Conservation (phyloP, 768 basidiomycete genomes). For the Rickenella mellea region DNA sequence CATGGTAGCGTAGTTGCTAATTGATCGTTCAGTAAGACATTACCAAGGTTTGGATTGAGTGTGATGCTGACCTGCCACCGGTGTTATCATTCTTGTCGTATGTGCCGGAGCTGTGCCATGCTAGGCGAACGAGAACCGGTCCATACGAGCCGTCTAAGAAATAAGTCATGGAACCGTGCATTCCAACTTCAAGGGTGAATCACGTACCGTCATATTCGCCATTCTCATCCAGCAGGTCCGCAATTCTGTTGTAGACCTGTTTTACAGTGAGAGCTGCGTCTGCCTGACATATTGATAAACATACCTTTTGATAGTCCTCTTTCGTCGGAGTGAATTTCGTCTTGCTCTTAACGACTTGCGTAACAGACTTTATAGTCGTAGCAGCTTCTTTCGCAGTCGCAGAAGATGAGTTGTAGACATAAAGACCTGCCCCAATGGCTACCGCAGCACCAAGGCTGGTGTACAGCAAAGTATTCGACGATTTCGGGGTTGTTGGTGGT, state of each 20-base stretch:
- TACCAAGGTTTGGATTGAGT: background rate
- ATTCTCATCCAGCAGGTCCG: slow-evolving; percentile 58
- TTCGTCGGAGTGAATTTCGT: slow-evolving; percentile 67
- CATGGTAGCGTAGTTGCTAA: slow-evolving; percentile 96
- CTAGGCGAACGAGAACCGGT: slow-evolving; percentile 80
- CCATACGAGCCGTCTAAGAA: slow-evolving; percentile 76
- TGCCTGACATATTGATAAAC: background rate
- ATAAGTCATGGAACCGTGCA: background rate
- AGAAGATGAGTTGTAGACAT: slow-evolving; percentile 36
- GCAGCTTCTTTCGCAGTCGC: slow-evolving; percentile 41
- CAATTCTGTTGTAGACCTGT: slow-evolving; percentile 87
- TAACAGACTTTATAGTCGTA: slow-evolving; percentile 50
- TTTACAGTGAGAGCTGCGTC: background rate
- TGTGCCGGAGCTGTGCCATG: slow-evolving; percentile 92
- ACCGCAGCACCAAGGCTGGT: slow-evolving; percentile 52
- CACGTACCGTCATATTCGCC: slow-evolving; percentile 78
- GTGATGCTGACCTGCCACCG: slow-evolving; percentile 59
- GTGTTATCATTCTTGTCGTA: slow-evolving; percentile 73
- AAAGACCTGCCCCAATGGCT: slow-evolving; percentile 56
- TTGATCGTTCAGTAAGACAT: slow-evolving; percentile 5
- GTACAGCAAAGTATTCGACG: slow-evolving; percentile 47
- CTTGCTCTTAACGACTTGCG: slow-evolving; percentile 52
- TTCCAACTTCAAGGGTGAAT: background rate
- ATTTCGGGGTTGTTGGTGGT: slow-evolving; percentile 31
- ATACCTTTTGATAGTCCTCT: slow-evolving; percentile 85